Evolutionary conservation across 805 yeast species (phyloP).

Genomic region (Yarrowia porcina): DNA sequence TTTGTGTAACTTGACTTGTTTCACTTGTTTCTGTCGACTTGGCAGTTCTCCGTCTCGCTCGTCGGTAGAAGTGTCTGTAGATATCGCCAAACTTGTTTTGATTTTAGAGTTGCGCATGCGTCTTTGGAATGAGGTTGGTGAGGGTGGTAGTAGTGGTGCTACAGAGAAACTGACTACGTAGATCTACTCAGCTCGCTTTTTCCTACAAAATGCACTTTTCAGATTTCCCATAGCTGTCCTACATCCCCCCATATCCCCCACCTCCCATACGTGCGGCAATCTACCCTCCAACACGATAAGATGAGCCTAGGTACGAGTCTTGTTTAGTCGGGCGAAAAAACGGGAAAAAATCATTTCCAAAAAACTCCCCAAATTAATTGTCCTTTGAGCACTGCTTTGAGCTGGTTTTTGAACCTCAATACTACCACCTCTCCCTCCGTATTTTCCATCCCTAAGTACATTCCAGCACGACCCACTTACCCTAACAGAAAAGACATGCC

Average conservation of each 20-base stretch:
- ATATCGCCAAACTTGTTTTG: conserved; percentile 19
- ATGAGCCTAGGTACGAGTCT: neutral
- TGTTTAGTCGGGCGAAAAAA: too few relatives aligned
- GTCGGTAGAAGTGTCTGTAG: neutral
- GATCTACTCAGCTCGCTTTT: neutral
- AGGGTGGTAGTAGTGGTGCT: neutral
- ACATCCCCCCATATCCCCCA: neutral
- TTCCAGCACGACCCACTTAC: neutral
- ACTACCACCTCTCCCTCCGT: neutral
- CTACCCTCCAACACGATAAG: conserved; percentile 1
- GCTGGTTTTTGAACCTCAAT: neutral
- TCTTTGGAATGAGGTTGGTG: neutral
- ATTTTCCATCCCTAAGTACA: neutral
- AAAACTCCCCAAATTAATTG: too few relatives aligned
- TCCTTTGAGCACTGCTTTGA: too few relatives aligned
- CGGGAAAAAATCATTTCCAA: too few relatives aligned
- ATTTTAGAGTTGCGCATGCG: conserved; percentile 14
- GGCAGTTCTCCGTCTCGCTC: neutral
- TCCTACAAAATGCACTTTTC: neutral
- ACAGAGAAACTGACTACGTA: neutral
- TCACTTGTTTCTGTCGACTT: neutral
- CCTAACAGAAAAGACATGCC: conserved; percentile 1
- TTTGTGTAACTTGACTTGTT: neutral
- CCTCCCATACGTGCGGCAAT: neutral
- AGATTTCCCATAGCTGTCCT: neutral